Base-by-base conservation (phyloP, 371 early-diverging fungal genomes). In the Rhizopus microsporus region DNA sequence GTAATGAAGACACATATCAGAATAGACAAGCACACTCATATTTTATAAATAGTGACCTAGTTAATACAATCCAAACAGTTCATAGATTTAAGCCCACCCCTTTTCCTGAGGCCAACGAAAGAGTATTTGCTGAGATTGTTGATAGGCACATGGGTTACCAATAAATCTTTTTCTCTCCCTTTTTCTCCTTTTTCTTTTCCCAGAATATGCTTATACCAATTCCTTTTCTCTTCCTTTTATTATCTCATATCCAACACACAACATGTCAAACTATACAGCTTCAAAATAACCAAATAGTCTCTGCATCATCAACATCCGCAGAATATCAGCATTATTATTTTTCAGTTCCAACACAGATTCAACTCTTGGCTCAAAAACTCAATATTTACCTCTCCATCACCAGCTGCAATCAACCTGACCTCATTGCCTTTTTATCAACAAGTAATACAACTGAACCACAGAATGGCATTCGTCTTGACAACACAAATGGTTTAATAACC, bases 381-480 rank as follows among this genome's bases (percentile, higher is more conserved):
- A 40, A 50, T 9, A 59, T 75, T 16, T 72, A 64, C 57, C 45
- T 78, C 9, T 72, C 74, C 0, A 31, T 68, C 16, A 59, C 72
- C 7, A 68, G 47, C 10, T 78, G 79, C 42, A 60, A 51, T 29
- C 76, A 75, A 43, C 74, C 75, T n/a, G 44, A 31, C 0, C 49
- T 82, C 29, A 61, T 69, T 29, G 42, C 81, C 17, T 82, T 68
- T 56, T 38, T 82, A 7, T 81, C 81, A 7, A 76, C 78, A 1
- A 60, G 54, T 35, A 60, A 56, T 6, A 72, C 75, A n/a, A 63
- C 82, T 0, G 77, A 74, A 12, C 78, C 81, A 8, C 70, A 72
- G 40, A 69, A 76, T 42, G 73, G 74, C 13, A 53, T 59, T 9
- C 47, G 59, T 30, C 63, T 63, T 5, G 63, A 69, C 16, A 62